Percentiles rank a stretch among this genome's conserved stretches.
Conservation (phyloP, 495 filamentous ascomycete species). For the Copromyces sp. region DNA sequence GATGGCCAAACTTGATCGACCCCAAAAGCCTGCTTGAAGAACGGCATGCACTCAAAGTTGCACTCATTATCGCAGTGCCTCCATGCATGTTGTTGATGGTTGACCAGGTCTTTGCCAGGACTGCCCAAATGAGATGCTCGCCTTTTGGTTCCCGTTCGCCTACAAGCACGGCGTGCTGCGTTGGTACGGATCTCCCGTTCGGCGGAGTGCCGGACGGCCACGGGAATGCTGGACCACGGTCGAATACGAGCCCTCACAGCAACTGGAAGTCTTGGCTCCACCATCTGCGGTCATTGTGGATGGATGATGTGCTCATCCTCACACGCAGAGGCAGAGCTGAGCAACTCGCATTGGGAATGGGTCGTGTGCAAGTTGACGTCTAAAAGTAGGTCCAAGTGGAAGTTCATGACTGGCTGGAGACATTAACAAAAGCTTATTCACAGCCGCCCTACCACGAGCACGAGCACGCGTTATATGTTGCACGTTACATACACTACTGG, state of each 20-base stretch:
- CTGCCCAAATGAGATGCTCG: neutral
- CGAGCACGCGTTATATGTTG: neutral
- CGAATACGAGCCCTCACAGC: conserved; percentile 14
- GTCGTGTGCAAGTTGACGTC: neutral
- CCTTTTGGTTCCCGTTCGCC: neutral
- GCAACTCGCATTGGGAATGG: neutral
- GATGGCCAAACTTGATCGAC: neutral
- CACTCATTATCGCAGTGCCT: neutral
- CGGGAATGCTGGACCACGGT: conserved; percentile 3
- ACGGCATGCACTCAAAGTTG: neutral
- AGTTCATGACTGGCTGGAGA: neutral
- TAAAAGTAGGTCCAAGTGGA: neutral
- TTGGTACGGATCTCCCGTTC: neutral
- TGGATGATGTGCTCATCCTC: neutral
- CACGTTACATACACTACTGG: neutral
- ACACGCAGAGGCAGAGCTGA: neutral
- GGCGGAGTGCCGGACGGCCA: neutral
- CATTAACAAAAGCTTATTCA: neutral
- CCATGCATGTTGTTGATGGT: neutral
- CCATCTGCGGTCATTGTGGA: neutral
- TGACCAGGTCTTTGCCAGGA: neutral
- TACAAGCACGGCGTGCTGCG: neutral
- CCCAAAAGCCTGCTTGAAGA: neutral
- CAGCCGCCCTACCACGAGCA: neutral
- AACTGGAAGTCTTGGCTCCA: neutral